Base-by-base conservation (phyloP, 108 stramenopile species). In the Discostella stelligeroides region DNA sequence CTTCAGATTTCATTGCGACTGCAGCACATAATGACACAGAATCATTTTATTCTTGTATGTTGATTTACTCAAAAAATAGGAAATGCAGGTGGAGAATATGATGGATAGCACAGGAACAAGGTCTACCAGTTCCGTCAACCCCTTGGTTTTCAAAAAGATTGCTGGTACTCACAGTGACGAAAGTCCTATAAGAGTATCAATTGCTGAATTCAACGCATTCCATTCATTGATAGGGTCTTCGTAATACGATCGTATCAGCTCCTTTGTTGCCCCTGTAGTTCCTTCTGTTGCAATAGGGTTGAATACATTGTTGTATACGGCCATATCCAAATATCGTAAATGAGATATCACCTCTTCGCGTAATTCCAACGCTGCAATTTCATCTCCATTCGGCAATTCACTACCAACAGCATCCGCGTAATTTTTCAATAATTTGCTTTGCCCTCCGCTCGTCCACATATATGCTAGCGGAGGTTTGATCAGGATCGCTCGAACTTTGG, bases 281-380 rank as follows among this genome's bases (percentile, higher is more conserved):
- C 88, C 90, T 62, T 90, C 88, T 5, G 70, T 76, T 7, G 72
- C 76, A 49, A 90, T 91, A 10, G 93, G 93, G 76, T 90, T 90
- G 60, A 95, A 95, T 30, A 85, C 80, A 57, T 95, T 95, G 62
- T 91, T 91, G 68, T 95, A 95, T 7, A 85, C 90, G 2, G 90
- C 86, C 90, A 95, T 92, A 71, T 95, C 93, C 12, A 95, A 62
- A 68, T 84, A 95, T 27, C 90, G 60, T 64, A 95, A 79, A 69
- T 90, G 93, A 29, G 67, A 57, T n/a, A 80, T 34, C 9, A 81
- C 37, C 18, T 95, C 93, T 54, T 95, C 93, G 34, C 72, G 56
- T 10, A 79, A 72, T 63, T 95, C 90, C 55, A 95, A 66, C 1
- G 79, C 89, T 29, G 87, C 80, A 30, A 92, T 66, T 74, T 92